phyloP scores from a whole-genome alignment of 768 basidiomycete species.

The Psilocybe cubensis region DNA sequence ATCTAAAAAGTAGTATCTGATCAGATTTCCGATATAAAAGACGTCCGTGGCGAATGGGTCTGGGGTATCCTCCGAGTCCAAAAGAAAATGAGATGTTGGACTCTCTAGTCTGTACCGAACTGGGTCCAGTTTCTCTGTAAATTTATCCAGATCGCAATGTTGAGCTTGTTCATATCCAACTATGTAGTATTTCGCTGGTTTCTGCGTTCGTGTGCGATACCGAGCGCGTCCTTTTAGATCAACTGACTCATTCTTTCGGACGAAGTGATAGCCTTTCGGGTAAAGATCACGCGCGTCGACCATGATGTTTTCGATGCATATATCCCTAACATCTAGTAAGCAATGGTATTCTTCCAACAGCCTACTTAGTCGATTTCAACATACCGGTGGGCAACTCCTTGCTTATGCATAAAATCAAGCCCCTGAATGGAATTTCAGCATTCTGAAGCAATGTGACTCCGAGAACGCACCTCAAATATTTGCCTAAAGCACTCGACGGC shows the following conservation, averaged over 20 bases:
- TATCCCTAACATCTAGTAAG: not conserved
- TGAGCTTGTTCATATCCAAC: conserved; percentile 16
- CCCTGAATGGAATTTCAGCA: not conserved
- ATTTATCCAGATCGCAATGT: not conserved
- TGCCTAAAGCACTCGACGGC: conserved; percentile 34
- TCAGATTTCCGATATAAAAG: conserved; percentile 7
- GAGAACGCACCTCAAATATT: conserved; percentile 32
- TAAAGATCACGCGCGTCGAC: conserved; percentile 3
- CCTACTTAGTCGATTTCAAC: not conserved
- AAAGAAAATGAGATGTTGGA: not conserved
- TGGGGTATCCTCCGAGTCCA: not conserved
- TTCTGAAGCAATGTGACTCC: too few species aligned
- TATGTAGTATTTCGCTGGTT: conserved; percentile 16
- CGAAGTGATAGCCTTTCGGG: conserved; percentile 5
- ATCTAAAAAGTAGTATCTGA: conserved; percentile 6
- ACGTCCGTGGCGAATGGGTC: conserved; percentile 10
- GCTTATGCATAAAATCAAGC: conserved; percentile 39
- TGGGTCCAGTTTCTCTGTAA: not conserved
- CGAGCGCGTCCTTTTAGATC: not conserved
- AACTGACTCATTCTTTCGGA: not conserved
- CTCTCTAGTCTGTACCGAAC: not conserved
- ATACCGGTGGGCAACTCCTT: conserved; percentile 40
- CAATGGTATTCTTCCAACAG: not conserved
- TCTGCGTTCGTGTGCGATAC: conserved; percentile 11
- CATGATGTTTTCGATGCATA: conserved; percentile 9